Evolutionary conservation across 129 eudicot genomes (phyloP).

Genomic region (Centella asiatica): DNA sequence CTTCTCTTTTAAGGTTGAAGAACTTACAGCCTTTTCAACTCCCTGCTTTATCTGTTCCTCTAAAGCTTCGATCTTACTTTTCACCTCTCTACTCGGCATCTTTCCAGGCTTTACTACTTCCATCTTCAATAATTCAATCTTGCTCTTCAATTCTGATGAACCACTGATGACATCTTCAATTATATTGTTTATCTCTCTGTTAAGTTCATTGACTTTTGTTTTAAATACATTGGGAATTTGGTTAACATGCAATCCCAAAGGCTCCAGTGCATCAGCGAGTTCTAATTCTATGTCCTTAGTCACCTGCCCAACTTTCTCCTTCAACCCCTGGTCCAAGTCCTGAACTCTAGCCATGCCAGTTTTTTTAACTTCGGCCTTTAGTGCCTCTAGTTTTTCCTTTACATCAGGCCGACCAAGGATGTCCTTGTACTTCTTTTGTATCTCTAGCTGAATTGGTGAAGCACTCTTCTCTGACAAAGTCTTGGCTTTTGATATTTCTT

Average conservation of each 20-base stretch:
- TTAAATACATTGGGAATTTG: constrained; percentile 23
- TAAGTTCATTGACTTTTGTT: constrained; percentile 40
- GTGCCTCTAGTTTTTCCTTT: constrained; percentile 39
- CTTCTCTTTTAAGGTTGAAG: constrained; percentile 40
- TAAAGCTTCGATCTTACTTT: constrained; percentile 51
- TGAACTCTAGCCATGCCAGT: constrained; percentile 28
- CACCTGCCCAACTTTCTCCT: constrained; percentile 42
- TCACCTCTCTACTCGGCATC: constrained; percentile 39
- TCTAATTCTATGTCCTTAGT: constrained; percentile 43
- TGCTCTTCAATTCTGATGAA: constrained; percentile 57
- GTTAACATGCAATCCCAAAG: constrained; percentile 46
- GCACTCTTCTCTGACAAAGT: constrained; percentile 31
- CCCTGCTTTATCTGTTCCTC: constrained; percentile 49
- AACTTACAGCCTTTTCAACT: constrained; percentile 43
- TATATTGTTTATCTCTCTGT: constrained; percentile 34
- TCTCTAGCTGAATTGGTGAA: constrained; percentile 26
- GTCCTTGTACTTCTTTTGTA: constrained; percentile 30
- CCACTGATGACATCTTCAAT: constrained; percentile 41
- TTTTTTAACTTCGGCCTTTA: constrained; percentile 46
- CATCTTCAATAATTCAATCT: constrained; percentile 43
- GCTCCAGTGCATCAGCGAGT: constrained; percentile 37
- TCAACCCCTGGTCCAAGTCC: constrained; percentile 34
- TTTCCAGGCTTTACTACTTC: constrained; percentile 43
- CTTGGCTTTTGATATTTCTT: constrained; percentile 53
- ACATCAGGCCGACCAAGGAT: constrained; percentile 36